Evolutionary conservation across 306 rosid species (phyloP), one percentile per base, ranked within the genome.

Genomic region (Prunus armeniaca): DNA sequence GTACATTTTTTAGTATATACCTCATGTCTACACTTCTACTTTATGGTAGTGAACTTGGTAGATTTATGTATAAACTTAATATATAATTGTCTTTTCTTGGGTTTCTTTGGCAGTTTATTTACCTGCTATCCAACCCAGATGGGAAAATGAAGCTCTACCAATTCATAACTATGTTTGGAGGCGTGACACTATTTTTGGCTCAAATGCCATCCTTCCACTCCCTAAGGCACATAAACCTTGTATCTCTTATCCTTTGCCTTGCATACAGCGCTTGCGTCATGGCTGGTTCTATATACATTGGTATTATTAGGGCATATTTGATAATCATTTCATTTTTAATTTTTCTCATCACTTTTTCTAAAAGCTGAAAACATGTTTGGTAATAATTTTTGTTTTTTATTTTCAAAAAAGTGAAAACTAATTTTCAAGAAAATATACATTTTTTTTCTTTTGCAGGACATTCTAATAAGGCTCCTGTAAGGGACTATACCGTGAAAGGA

Each of bases 151-250:
- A 91, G 88, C 84, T 90, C 11, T 83, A 91, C 75, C 80, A 88
- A 12, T 91, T 93, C 15, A 84, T 91, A 1, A 45, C 65, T 0
- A 89, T 91, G n/a, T 89, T 82, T 73, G 95, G 96, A 34, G 78
- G 70, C 9, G 12, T 86, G 17, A 78, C 89, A 52, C 67, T 93
- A 65, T 1, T 79, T 73, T 78, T 93, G 81, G 95, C 95, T 82
- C 98, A 93, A 78, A 77, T 91, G 73, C 96, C 98, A 74, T 93
- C 98, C 47, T 93, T 93, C 80, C 97, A 93, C 74, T 91, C 97
- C 67, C 70, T 93, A 20, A 85, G 98, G 71, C 89, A 93, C 47
- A 73, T 91, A 43, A 91, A 89, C 72, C 86, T 93, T 50, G n/a
- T 91, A 24, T 89, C 96, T 81, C 85, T 93, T 34, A 7, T 73